Evolutionary conservation across 2,329 filamentous ascomycete species (phyloP).

Genomic region (Microsporum audouinii): DNA sequence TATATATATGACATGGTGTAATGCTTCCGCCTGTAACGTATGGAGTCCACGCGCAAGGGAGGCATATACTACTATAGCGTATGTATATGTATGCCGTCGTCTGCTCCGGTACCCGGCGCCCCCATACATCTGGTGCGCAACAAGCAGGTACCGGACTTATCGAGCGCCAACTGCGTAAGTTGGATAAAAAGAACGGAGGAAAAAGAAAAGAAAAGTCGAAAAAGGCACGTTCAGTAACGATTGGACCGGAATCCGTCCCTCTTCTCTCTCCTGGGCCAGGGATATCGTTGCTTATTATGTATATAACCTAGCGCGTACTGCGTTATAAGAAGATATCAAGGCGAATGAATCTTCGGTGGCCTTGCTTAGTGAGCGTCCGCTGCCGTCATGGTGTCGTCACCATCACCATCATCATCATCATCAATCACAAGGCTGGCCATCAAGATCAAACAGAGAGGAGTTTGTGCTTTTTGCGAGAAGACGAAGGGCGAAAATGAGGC

Average conservation of each 20-base stretch:
- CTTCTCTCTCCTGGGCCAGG: background rate
- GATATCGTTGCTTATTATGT: background rate
- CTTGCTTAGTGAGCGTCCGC: background rate
- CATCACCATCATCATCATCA: background rate
- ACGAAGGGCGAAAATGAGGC: no score
- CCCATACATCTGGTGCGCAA: background rate
- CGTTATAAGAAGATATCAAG: background rate
- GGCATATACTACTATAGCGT: background rate
- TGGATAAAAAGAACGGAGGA: background rate
- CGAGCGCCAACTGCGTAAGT: background rate
- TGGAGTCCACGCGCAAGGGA: background rate
- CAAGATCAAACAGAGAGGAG: background rate
- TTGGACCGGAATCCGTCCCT: background rate
- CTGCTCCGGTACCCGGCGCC: background rate
- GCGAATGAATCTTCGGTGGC: background rate
- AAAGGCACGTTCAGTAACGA: background rate
- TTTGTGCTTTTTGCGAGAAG: no score
- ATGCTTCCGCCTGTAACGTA: no score
- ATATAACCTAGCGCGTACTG: background rate
- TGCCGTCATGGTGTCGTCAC: background rate
- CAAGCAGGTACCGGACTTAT: background rate
- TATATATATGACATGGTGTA: background rate
- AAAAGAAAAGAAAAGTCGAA: background rate
- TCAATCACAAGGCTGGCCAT: background rate
- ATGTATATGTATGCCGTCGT: background rate